A percentile compares a stretch with the other conserved stretches of the same genome.
Evolutionary conservation across 768 basidiomycete species (phyloP).

Genomic region (Collybiopsis luxurians): DNA sequence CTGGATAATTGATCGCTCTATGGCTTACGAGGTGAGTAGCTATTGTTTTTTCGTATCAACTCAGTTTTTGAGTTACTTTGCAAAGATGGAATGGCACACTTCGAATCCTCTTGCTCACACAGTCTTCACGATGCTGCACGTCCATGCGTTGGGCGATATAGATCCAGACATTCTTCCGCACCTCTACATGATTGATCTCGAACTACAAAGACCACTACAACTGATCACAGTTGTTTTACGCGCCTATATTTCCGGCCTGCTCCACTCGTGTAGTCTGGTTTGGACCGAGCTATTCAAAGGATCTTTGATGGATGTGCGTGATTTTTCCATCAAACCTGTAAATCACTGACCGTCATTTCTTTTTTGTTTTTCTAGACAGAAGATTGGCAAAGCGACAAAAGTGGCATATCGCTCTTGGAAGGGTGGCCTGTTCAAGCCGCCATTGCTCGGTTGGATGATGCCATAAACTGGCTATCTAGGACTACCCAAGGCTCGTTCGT

Average conservation of each 20-base stretch:
- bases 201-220: slow-evolving; percentile 51
- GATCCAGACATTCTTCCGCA: slow-evolving; percentile 49
- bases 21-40: slow-evolving; percentile 71
- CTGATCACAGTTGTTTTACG: slow-evolving; percentile 70
- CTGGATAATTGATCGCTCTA: slow-evolving; percentile 79
- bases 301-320: slow-evolving; percentile 72
- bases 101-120: slow-evolving; percentile 87
- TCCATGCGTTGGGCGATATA: slow-evolving; percentile 60
- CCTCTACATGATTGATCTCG: slow-evolving; percentile 21
- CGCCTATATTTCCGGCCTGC: slow-evolving; percentile 60
- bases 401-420: slow-evolving; percentile 75
- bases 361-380: slow-evolving; percentile 52
- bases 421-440: slow-evolving; percentile 47
- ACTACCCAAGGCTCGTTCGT: slow-evolving; percentile 37
- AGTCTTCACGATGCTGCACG: slow-evolving; percentile 74
- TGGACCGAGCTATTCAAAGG: slow-evolving; percentile 83
- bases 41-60: slow-evolving; percentile 1
- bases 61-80: slow-evolving; percentile 10
- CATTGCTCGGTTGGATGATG: slow-evolving; percentile 55
- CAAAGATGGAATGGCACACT: slow-evolving; percentile 83
- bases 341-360: slow-evolving; percentile 3
- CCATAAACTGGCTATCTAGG: slow-evolving; percentile 55
- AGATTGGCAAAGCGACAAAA: slow-evolving; percentile 90
- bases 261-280: slow-evolving; percentile 79
- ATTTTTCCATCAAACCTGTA: too few species aligned